Evolutionary conservation across 2,329 filamentous ascomycete species (phyloP).

Genomic region (Rutstroemia sydowiana): DNA sequence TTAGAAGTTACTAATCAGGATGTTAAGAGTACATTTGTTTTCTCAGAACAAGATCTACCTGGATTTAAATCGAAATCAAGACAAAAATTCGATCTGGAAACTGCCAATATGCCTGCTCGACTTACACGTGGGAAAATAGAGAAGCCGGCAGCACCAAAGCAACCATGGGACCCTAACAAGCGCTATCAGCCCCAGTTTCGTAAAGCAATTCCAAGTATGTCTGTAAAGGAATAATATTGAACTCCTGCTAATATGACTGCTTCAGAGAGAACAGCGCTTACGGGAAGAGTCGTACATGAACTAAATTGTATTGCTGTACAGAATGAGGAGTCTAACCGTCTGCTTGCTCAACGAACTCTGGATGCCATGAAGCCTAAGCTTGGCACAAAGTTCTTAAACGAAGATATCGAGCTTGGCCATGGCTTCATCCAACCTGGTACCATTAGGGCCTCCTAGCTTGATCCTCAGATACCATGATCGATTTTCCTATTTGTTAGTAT

Average conservation of each 20-base stretch:
- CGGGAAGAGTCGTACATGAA: slow-evolving; percentile 68
- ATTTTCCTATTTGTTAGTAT: too few relatives aligned
- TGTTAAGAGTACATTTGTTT: slow-evolving; percentile 84
- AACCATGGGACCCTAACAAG: slow-evolving; percentile 40
- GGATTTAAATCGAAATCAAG: slow-evolving; percentile 59
- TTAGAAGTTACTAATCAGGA: slow-evolving; percentile 59
- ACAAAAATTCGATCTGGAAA: slow-evolving; percentile 47
- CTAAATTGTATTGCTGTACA: slow-evolving; percentile 66
- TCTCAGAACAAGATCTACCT: slow-evolving; percentile 87
- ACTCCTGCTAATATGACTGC: slow-evolving; percentile 28
- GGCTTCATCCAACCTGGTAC: slow-evolving; percentile 52
- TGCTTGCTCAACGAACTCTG: slow-evolving; percentile 51
- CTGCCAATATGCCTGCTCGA: slow-evolving; percentile 51
- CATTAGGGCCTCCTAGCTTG: slow-evolving; percentile 32
- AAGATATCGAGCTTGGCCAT: slow-evolving; percentile 26
- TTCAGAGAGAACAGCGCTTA: slow-evolving; percentile 67
- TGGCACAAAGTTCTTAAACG: slow-evolving; percentile 38
- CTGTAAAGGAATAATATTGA: slow-evolving; percentile 15
- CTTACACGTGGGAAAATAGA: slow-evolving; percentile 39
- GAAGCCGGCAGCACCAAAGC: slow-evolving; percentile 36
- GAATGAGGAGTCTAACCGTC: slow-evolving; percentile 59
- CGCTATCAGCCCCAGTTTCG: slow-evolving; percentile 56
- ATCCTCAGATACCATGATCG: too few relatives aligned
- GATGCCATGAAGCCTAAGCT: slow-evolving; percentile 53
- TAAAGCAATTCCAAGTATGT: slow-evolving; percentile 65